These are phyloP conservation scores for Selaginella moellendorffii DNA, from an alignment of 75 land plant species.

Conservation along the genomic window DNA sequence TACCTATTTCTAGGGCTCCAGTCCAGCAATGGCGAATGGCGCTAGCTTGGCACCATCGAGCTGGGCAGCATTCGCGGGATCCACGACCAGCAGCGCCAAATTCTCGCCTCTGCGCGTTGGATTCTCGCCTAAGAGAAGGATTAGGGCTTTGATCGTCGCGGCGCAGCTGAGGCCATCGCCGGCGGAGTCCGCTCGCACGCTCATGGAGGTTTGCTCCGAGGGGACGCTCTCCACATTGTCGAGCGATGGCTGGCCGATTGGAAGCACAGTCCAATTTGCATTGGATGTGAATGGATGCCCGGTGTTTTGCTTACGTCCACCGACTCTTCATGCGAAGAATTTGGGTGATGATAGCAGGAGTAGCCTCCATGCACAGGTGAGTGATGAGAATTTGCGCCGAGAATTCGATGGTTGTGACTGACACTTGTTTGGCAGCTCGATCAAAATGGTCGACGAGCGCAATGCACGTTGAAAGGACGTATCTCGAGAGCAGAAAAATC, in stretches of 20 bases:
- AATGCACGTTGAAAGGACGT: constrained; percentile 62
- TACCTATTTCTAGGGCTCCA: no score
- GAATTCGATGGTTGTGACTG: no score
- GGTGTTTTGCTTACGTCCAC: constrained; percentile 30
- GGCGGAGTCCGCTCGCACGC: constrained; percentile 74
- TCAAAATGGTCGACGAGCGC: constrained; percentile 44
- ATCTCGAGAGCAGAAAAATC: constrained; percentile 41
- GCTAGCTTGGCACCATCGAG: no score
- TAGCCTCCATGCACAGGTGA: constrained; percentile 72
- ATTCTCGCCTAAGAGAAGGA: no score
- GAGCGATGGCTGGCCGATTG: constrained; percentile 63
- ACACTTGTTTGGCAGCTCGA: constrained; percentile 36
- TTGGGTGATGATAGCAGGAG: constrained; percentile 24
- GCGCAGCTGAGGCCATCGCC: constrained; percentile 38
- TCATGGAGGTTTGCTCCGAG: constrained; percentile 50
- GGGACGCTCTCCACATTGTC: constrained; percentile 60
- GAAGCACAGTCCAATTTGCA: constrained; percentile 51
- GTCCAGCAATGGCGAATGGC: no score
- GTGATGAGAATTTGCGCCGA: neutral
- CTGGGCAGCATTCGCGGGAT: no score
- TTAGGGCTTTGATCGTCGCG: no score
- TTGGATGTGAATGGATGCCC: constrained; percentile 59
- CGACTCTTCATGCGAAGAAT: constrained; percentile 22
- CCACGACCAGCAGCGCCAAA: no score
- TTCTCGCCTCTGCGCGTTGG: no score